Base-by-base conservation (phyloP, 306 rosid species). In the Luffa aegyptiaca region DNA sequence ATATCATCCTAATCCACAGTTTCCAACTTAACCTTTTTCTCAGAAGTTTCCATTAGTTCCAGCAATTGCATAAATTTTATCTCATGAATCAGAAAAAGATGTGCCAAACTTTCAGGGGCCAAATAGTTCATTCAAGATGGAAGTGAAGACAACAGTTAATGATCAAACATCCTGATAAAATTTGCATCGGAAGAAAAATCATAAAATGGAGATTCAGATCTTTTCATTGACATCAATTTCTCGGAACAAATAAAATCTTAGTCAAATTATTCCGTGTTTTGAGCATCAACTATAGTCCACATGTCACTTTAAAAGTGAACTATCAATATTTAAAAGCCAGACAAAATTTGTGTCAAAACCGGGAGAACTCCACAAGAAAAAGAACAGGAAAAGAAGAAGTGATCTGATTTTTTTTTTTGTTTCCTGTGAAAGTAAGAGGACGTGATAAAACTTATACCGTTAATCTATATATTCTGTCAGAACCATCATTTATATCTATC, bases 221-320 rank as follows among this genome's bases (percentile, higher is more conserved):
- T 8, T 18, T 37, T 66, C 11, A n/a, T 39, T 3, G 31, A 37
- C 33, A 66, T 41, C 74, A 17, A 16, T 41, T 66, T 66, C 49
- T 16, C 65, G 41, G 57, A 78, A 51, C 65, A 35, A 81, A 20
- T 36, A 57, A 81, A 77, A 44, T 16, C 56, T 79, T 64, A 64
- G 79, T 26, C 52, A 42, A 62, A 59, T 53, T 75, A 79, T 88
- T 92, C 97, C 93, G 86, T 83, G 66, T 68, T 86, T 46, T 83
- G 78, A 49, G 87, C 89, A 64, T 90, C 93, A 71, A 85, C 88
- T 82, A 84, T 89, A 0, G 90, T 84, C 73, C 93, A 93, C 97
- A 92, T 93, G 63, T 76, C 83, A 86, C 80, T 87, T 46, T 69
- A 14, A 81, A 52, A 58, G 52, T 81, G 79, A 55, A 55, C 26